These are phyloP conservation scores for Wickerhamomyces subpelliculosus DNA, from an alignment of 805 yeast species.

Conservation along the genomic window DNA sequence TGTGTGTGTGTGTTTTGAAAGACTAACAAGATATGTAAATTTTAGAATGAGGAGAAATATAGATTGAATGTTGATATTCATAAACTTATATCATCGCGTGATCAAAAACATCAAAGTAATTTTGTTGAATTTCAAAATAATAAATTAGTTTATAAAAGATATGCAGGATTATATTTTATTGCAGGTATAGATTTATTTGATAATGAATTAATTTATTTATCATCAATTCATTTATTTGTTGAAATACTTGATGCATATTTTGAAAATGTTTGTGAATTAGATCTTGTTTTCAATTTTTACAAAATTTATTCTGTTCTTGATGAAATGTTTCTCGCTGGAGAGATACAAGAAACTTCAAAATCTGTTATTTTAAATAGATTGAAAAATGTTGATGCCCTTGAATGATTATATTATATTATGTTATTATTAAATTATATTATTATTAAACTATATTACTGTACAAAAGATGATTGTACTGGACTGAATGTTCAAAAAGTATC, in stretches of 20 bases:
- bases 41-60: slow-evolving; percentile 37
- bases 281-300: slow-evolving; percentile 85
- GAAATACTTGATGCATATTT: slow-evolving; percentile 83
- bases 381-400: slow-evolving; percentile 55
- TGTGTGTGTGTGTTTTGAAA: too few species aligned
- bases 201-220: slow-evolving; percentile 76
- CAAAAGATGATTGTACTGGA: too few species aligned
- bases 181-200: slow-evolving; percentile 74
- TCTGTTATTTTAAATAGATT: slow-evolving; percentile 58
- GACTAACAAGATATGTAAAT: slow-evolving; percentile 24
- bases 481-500: slow-evolving; percentile 6
- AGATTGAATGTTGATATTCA: slow-evolving; percentile 59
- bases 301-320: slow-evolving; percentile 78
- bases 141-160: slow-evolving; percentile 77
- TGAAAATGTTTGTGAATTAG: slow-evolving; percentile 84
- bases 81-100: slow-evolving; percentile 72
- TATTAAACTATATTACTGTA: too few species aligned
- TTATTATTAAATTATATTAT: not conserved
- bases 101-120: slow-evolving; percentile 75
- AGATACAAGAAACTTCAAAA: slow-evolving; percentile 80
- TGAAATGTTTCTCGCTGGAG: slow-evolving; percentile 87
- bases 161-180: slow-evolving; percentile 89
- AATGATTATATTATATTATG: slow-evolving; percentile 22
- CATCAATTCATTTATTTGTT: slow-evolving; percentile 80
- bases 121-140: slow-evolving; percentile 64